A percentile compares a stretch with the other conserved stretches of the same genome.
These are phyloP conservation scores for Gossypium rotundifolium DNA, from an alignment of 345 rosid genomes.

Conservation along the genomic window DNA sequence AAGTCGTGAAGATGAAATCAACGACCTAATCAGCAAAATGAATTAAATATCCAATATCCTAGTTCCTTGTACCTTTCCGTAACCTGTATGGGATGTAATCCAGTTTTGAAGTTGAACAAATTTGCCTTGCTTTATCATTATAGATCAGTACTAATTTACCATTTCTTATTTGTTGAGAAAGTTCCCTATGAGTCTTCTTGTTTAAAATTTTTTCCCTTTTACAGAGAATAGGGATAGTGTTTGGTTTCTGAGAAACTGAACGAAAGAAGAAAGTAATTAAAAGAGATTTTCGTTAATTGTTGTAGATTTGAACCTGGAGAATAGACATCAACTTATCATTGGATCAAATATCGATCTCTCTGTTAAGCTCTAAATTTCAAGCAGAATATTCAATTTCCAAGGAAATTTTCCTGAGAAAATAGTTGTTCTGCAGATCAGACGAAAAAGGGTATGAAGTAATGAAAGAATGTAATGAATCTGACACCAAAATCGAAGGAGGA, in stretches of 20 bases:
- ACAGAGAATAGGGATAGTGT: background rate
- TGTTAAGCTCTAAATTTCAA: too few relatives aligned
- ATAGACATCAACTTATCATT: background rate
- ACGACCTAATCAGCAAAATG: constrained; percentile 68
- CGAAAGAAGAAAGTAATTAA: background rate
- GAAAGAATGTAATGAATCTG: background rate
- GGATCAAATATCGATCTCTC: background rate
- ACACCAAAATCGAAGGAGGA: background rate
- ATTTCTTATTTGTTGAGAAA: background rate
- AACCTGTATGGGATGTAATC: background rate
- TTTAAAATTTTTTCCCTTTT: background rate
- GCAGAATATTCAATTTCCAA: too few relatives aligned
- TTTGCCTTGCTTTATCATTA: background rate
- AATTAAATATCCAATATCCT: constrained; percentile 29
- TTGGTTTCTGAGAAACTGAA: background rate
- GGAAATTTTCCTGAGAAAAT: too few relatives aligned
- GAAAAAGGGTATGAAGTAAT: background rate
- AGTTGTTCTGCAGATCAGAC: too few relatives aligned
- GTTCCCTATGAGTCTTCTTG: background rate
- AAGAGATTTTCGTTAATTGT: background rate
- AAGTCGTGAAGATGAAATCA: constrained; percentile 71
- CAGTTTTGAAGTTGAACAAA: background rate
- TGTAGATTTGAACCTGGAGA: background rate
- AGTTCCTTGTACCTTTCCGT: background rate
- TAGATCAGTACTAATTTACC: constrained; percentile 2